Conservation (phyloP, 2,329 filamentous ascomycete species). For the Epichloe amarillans region DNA sequence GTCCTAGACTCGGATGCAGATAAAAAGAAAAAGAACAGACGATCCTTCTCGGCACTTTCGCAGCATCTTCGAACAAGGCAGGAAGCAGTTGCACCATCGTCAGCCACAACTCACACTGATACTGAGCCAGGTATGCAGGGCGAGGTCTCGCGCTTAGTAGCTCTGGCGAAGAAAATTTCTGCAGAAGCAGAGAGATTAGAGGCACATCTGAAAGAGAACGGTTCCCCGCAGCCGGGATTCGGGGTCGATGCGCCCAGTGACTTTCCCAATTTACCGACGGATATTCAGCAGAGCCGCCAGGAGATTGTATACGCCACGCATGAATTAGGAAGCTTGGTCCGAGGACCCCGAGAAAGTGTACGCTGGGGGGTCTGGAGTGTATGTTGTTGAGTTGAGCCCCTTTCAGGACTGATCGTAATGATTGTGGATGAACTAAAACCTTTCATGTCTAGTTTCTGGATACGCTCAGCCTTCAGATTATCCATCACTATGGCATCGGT, state of each 20-base stretch:
- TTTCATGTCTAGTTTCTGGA: conserved; percentile 29
- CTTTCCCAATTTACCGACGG: conserved; percentile 33
- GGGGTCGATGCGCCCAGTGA: conserved; percentile 29
- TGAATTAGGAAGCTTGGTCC: conserved; percentile 32
- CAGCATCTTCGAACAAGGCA: conserved; percentile 12
- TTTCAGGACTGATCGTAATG: neutral
- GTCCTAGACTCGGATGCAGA: conserved; percentile 12
- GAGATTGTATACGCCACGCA: conserved; percentile 35
- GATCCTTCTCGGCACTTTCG: conserved; percentile 19
- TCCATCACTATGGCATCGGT: conserved; percentile 39
- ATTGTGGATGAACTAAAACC: conserved; percentile 1
- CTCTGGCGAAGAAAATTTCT: conserved; percentile 34
- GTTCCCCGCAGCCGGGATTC: conserved; percentile 29
- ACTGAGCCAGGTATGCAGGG: neutral
- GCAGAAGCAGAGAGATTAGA: conserved; percentile 36
- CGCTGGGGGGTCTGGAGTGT: conserved; percentile 40
- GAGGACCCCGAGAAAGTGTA: conserved; percentile 36
- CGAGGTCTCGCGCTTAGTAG: conserved; percentile 25
- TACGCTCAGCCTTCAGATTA: conserved; percentile 34
- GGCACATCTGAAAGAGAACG: conserved; percentile 29
- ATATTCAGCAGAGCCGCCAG: conserved; percentile 31
- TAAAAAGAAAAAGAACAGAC: conserved; percentile 22
- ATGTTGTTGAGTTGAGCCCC: conserved; percentile 18
- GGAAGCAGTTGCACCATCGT: neutral
- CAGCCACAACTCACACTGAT: conserved; percentile 1